Evolutionary conservation across 257 asterid genomes (phyloP), one percentile per base, ranked within the genome.

Genomic region (Dorcoceras hygrometricum): DNA sequence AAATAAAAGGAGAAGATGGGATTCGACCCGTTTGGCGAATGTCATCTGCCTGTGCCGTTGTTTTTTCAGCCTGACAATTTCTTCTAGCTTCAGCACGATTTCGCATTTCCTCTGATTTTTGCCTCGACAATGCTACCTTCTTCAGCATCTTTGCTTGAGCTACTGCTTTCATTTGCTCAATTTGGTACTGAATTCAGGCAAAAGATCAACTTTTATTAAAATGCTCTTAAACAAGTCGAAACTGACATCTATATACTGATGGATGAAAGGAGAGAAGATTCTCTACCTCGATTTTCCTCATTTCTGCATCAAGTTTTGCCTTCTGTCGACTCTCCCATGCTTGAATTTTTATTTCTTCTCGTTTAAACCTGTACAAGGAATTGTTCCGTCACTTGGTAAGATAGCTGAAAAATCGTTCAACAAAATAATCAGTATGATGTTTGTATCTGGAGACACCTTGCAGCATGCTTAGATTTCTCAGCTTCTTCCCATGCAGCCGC

Each of bases 241-340:
- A 39, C 50, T 39, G 9, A 0, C 4, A 39, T 39, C 1, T n/a
- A 39, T 39, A 39, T 39, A 39, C 50, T 12, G 31, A 66, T 19
- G 46, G 36, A 68, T 18, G 36, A 27, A 23, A 54, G 60, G 25
- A 39, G 62, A 16, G 24, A 32, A 64, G 55, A 51, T 58, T n/a
- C 18, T 16, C 11, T 78, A 90, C 97, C 99, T 94, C 99, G n/a
- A 82, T 83, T 80, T 86, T 90, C 88, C 96, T 90, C 93, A 88
- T 88, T 79, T 90, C 99, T 66, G 95, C 96, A 75, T 94, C 97
- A 51, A 90, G 93, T 82, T 77, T 90, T 46, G 93, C 92, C 81
- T 88, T 90, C 83, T 87, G 91, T 82, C 83, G 90, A 76, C 91
- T 87, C 84, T 94, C 97, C 97, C 99, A 90, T 48, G 96, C 97